phyloP scores from a whole-genome alignment of 1,284 basidiomycete genomes.

The Cutaneotrichosporon cyanovorans region DNA sequence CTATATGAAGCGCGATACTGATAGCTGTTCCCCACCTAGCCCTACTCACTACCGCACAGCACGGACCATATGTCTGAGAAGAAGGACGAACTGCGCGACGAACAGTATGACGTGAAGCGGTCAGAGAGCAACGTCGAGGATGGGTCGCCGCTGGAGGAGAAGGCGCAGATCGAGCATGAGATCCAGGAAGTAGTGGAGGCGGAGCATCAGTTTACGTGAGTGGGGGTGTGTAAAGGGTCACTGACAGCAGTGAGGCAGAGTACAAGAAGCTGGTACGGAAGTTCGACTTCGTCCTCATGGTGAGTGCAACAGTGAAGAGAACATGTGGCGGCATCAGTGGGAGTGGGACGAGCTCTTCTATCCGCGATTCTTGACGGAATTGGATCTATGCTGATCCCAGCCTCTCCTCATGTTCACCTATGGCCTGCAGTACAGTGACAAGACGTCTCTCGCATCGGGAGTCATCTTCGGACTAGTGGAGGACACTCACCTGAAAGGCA shows the following conservation, averaged over 20 bases:
- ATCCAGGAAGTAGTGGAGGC: slow-evolving; percentile 11
- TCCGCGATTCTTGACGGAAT: too few species aligned
- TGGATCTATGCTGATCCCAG: slow-evolving; percentile 4
- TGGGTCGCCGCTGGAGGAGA: too few species aligned
- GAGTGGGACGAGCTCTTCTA: too few species aligned
- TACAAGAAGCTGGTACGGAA: slow-evolving; percentile 15
- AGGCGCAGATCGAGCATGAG: not conserved
- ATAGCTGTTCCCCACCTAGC: too few species aligned
- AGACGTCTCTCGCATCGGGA: slow-evolving; percentile 17
- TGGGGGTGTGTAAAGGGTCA: not conserved
- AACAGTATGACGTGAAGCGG: too few species aligned
- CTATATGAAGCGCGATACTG: too few species aligned
- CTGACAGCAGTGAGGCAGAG: slow-evolving; percentile 1
- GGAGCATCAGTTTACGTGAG: slow-evolving; percentile 11
- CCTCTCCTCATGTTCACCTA: slow-evolving; percentile 12
- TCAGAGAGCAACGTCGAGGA: too few species aligned
- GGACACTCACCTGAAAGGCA: slow-evolving; percentile 16
- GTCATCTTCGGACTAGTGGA: slow-evolving; percentile 19
- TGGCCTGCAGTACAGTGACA: slow-evolving; percentile 17
- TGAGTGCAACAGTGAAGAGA: too few species aligned
- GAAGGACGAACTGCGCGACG: too few species aligned
- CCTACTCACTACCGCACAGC: too few species aligned
- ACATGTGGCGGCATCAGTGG: too few species aligned
- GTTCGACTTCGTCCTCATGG: slow-evolving; percentile 15
- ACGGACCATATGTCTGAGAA: too few species aligned